Evolutionary conservation across 225 moss, liverwort and hornwort genomes (phyloP), one percentile per base, ranked within the genome.

Genomic region (Marchantia paleacea): DNA sequence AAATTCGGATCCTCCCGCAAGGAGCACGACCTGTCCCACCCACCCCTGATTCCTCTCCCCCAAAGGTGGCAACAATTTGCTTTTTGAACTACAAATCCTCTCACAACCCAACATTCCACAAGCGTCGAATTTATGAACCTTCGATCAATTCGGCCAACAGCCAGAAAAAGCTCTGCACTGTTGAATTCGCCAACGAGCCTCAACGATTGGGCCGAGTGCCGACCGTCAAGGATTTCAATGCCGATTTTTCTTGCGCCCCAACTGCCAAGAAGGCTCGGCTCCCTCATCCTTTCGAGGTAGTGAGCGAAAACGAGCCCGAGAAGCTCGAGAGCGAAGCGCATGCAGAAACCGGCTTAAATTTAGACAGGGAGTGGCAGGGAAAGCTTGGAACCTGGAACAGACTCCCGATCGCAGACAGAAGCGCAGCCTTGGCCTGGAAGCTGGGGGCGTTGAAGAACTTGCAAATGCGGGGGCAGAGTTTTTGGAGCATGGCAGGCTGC

Each of bases 351-450:
- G 20, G 51, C 11, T 50, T n/a, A 11, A 72, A 50, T 52, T 8
- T 29, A 1, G 7, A 66, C 0, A 11, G n/a, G 20, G 2, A n/a
- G 22, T 72, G 19, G 39, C 39, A 10, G 72, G 50, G 6, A 19
- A 48, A 15, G 14, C 19, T 19, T 49, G 75, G 58, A 55, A 93
- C 93, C 85, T 95, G 89, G 49, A 93, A 86, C 30, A 99, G 82
- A 64, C 87, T 80, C 22, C 90, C 92, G 75, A 95, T 80, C 54
- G 78, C 82, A 4, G 83, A 80, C 10, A 95, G 82, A 51, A 99
- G 93, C 0, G 88, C 88, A 76, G 97, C 84, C 68, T 95, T 99
- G 7, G 91, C 95, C 82, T 95, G 84, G 81, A 95, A 99, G 78
- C 89, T 95, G 61, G 92, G 87, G 80, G 89, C 92, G 66, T 73